Percentiles rank a stretch among this genome's conserved stretches.
phyloP scores from a whole-genome alignment of 139 green algal species.

The Klebsormidium nitens region DNA sequence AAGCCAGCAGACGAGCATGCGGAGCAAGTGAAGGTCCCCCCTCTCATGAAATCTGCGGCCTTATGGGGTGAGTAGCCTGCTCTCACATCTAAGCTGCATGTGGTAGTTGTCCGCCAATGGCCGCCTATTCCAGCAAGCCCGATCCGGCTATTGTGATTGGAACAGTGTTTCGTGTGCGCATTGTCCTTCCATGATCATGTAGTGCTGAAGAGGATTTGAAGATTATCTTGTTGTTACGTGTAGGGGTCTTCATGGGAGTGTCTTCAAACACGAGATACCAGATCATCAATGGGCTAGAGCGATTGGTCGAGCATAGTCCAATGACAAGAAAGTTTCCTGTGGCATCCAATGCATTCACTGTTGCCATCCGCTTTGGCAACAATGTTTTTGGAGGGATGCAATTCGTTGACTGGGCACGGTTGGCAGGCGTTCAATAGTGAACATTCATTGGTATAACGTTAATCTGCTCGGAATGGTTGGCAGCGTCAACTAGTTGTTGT shows the following conservation, averaged over 20 bases:
- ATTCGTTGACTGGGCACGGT: constrained; percentile 79
- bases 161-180: too few species aligned
- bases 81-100: too few species aligned
- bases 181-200: too few species aligned
- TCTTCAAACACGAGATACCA: constrained; percentile 90
- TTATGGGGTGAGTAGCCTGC: background rate
- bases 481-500: too few species aligned
- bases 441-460: too few species aligned
- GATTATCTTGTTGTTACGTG: too few species aligned
- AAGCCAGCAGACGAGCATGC: too few species aligned
- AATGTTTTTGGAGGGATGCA: constrained; percentile 79
- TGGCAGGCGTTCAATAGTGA: constrained; percentile 79
- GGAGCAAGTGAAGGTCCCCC: background rate
- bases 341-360: constrained; percentile 71
- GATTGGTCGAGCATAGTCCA: constrained; percentile 22
- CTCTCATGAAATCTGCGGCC: background rate
- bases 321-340: constrained; percentile 11
- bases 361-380: constrained; percentile 87
- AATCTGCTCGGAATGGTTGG: too few species aligned
- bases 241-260: constrained; percentile 91
- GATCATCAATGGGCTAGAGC: constrained; percentile 40
- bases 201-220: too few species aligned
- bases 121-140: too few species aligned
- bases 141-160: too few species aligned
- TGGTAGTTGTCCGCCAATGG: too few species aligned